Evolutionary conservation across 345 rosid genomes (phyloP).

Genomic region (Populus euphratica): DNA sequence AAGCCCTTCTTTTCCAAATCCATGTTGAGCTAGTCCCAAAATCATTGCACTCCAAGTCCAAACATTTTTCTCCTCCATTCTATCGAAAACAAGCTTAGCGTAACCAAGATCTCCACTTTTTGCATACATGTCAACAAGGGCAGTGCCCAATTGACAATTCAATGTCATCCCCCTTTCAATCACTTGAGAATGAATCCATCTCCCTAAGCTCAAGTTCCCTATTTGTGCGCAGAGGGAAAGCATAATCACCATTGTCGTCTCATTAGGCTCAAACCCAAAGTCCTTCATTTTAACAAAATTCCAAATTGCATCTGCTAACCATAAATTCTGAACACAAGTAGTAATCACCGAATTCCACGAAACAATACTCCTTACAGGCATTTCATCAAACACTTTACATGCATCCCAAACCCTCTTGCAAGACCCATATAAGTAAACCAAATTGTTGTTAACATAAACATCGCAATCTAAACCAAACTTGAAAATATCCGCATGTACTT

Average conservation of each 20-base stretch:
- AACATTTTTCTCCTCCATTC: conserved; percentile 55
- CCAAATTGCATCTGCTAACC: conserved; percentile 39
- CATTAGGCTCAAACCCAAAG: conserved; percentile 48
- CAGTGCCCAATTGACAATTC: conserved; percentile 66
- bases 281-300: conserved; percentile 53
- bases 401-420: conserved; percentile 56
- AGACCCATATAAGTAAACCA: conserved; percentile 65
- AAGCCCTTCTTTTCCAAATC: conserved; percentile 61
- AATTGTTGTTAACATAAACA: conserved; percentile 58
- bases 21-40: conserved; percentile 73
- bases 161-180: conserved; percentile 50
- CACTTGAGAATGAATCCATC: conserved; percentile 60
- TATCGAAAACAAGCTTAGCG: conserved; percentile 49
- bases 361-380: conserved; percentile 56
- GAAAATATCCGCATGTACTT: conserved; percentile 55
- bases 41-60: conserved; percentile 99
- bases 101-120: conserved; percentile 56
- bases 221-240: conserved; percentile 49
- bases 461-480: conserved; percentile 63
- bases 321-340: conserved; percentile 45
- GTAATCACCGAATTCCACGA: conserved; percentile 80
- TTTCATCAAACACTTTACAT: conserved; percentile 63
- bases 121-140: conserved; percentile 77
- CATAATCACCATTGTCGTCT: conserved; percentile 71
- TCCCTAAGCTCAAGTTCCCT: conserved; percentile 71